Base-by-base conservation (phyloP, 2,329 filamentous ascomycete species). In the Bipolaris sorokiniana region DNA sequence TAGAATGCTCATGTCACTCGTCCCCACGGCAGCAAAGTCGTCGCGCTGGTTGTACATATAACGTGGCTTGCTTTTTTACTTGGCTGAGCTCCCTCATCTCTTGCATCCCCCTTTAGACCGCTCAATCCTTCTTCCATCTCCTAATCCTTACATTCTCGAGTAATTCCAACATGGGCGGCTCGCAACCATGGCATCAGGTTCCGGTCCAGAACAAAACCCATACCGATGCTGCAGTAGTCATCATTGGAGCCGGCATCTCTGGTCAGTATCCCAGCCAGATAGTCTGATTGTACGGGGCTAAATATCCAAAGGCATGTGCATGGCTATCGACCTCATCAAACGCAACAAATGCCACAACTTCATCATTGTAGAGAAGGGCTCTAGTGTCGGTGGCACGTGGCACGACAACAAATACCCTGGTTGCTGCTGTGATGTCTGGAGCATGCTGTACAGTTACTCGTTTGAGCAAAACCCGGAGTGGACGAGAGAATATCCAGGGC, bases 391-490 rank as follows among this genome's bases (percentile, higher is more conserved):
- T 5, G 83, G 83, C 3, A 84, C 82, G 11, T 85, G 81, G 82
- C 70, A 71, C 47, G 83, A 86, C 62, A 84, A 86, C 67, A 82
- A 80, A 55, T 87, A 85, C 62, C 84, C 83, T 2, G 84, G 81
- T 6, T 83, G 81, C 63, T 83, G 81, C 61, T 85, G 82, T 58
- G 83, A 84, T 65, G 82, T 86, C 9, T 82, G 79, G 78, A 82
- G 79, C 33, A 75, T 80, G 46, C 74, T 88, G 3, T 88, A 88
- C 73, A 84, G 80, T 41, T 87, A 82, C 70, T 86, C 83, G 5
- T 88, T 88, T 63, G 84, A 83, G 34, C 84, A 85, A 49, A 87
- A 86, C 50, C 75, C 83, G 2, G 77, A 82, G 61, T 86, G 85
- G 85, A 81, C 82, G 1, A 75, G 83, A 16, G 79, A 85, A 51